phyloP scores from a whole-genome alignment of 2,329 filamentous ascomycete species.

The Aspergillus sp. region DNA sequence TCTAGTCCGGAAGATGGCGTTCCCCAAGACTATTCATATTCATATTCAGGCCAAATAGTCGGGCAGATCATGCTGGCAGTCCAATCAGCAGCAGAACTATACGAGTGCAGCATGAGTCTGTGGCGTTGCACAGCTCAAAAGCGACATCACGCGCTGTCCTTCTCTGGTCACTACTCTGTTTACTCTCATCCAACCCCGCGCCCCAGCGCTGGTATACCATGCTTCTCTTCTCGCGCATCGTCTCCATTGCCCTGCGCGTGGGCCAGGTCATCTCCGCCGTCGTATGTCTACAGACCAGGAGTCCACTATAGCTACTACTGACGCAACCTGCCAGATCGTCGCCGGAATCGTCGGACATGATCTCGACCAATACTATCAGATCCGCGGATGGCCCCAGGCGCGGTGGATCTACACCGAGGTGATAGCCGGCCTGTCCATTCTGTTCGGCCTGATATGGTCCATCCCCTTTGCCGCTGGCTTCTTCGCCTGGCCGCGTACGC shows the following conservation, averaged over 20 bases:
- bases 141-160: too few species aligned
- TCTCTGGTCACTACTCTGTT: conserved; percentile 1
- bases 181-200: neutral
- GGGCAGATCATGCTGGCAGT: too few species aligned
- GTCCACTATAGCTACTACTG: neutral
- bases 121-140: too few species aligned
- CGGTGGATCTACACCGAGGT: conserved; percentile 69
- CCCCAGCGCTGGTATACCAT: conserved; percentile 28
- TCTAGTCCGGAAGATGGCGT: too few species aligned
- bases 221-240: conserved; percentile 44
- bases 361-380: conserved; percentile 43
- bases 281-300: conserved; percentile 36
- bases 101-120: too few species aligned
- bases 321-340: conserved; percentile 36
- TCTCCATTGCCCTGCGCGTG: conserved; percentile 50
- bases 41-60: too few species aligned
- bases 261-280: conserved; percentile 60
- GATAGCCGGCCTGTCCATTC: conserved; percentile 57
- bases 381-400: conserved; percentile 46
- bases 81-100: too few species aligned
- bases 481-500: conserved; percentile 53
- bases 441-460: conserved; percentile 62
- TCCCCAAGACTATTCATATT: too few species aligned
- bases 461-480: conserved; percentile 61
- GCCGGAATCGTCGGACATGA: conserved; percentile 60